Evolutionary conservation across 2,329 filamentous ascomycete species (phyloP).

Genomic region (Hymenoscyphus linearis): DNA sequence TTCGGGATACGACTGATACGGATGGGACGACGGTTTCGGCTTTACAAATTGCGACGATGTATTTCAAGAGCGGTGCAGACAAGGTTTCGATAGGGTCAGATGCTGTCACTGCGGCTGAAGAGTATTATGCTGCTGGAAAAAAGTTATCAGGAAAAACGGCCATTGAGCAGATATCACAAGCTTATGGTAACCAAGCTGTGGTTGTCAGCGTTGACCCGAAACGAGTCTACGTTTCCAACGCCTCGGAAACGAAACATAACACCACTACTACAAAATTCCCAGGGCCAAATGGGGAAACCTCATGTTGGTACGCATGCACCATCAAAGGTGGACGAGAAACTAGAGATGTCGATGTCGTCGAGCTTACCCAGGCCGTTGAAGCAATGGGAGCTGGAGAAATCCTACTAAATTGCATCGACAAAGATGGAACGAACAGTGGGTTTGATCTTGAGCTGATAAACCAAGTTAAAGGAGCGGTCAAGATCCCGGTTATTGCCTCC

Average conservation of each 20-base stretch:
- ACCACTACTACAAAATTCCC: constrained; percentile 65
- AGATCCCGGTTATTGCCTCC: constrained; percentile 91
- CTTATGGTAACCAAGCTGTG: constrained; percentile 95
- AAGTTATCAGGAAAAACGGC: constrained; percentile 75
- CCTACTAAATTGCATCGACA: constrained; percentile 94
- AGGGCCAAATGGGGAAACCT: constrained; percentile 70
- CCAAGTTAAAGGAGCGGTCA: constrained; percentile 80
- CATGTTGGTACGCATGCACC: constrained; percentile 97
- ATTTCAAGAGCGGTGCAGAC: constrained; percentile 95
- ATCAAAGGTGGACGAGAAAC: constrained; percentile 93
- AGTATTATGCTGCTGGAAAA: constrained; percentile 70
- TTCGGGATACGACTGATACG: constrained; percentile 84
- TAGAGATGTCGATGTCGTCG: constrained; percentile 86
- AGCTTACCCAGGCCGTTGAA: constrained; percentile 84
- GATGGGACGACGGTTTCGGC: constrained; percentile 84
- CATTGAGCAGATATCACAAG: constrained; percentile 89
- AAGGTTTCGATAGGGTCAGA: constrained; percentile 97
- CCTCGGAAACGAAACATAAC: constrained; percentile 65
- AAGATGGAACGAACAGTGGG: constrained; percentile 87
- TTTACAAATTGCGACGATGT: constrained; percentile 89
- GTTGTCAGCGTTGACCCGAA: constrained; percentile 94
- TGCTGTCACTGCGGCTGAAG: constrained; percentile 86
- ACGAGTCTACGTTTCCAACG: constrained; percentile 71
- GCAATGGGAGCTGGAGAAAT: constrained; percentile 95
- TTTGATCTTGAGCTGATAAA: constrained; percentile 90